Conservation (phyloP, 129 eudicot genomes). For the Gnaphalium uliginosum region DNA sequence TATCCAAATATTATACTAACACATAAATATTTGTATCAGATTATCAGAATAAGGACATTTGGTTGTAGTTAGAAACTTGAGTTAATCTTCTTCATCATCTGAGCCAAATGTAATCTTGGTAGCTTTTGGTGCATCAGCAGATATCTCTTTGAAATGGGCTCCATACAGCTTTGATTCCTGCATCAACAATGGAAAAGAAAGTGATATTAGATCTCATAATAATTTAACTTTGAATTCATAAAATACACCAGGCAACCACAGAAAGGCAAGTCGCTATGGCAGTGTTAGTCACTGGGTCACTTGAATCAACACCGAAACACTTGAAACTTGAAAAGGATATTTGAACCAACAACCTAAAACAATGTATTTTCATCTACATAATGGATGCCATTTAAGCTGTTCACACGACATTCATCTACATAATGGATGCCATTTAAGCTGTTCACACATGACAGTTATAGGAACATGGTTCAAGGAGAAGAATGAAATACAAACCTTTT, state of each 20-base stretch:
- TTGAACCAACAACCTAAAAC: background rate
- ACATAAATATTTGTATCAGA: background rate
- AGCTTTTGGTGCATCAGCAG: conserved; percentile 95
- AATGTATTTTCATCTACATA: background rate
- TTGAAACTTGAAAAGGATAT: background rate
- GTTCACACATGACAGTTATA: no score
- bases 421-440: background rate
- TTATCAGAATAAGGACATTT: background rate
- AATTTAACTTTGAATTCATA: background rate
- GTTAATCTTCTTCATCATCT: conserved; percentile 74
- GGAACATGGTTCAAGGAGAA: background rate
- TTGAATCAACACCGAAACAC: background rate
- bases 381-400: background rate
- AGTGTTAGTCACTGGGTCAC: background rate
- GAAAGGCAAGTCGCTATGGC: background rate
- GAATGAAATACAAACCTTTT: conserved; percentile 57
- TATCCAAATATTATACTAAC: conserved; percentile 15
- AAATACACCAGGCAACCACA: background rate
- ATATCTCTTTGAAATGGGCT: conserved; percentile 90
- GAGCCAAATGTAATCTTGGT: conserved; percentile 75
- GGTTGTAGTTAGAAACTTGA: conserved; percentile 9
- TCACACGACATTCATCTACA: no score
- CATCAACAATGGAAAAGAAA: background rate
- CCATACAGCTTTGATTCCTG: conserved; percentile 98
- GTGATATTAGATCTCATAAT: background rate